Percentiles rank a stretch among this genome's conserved stretches.
These are phyloP conservation scores for Mortierella sp. DNA, from an alignment of 371 early-diverging fungal genomes.

Conservation along the genomic window DNA sequence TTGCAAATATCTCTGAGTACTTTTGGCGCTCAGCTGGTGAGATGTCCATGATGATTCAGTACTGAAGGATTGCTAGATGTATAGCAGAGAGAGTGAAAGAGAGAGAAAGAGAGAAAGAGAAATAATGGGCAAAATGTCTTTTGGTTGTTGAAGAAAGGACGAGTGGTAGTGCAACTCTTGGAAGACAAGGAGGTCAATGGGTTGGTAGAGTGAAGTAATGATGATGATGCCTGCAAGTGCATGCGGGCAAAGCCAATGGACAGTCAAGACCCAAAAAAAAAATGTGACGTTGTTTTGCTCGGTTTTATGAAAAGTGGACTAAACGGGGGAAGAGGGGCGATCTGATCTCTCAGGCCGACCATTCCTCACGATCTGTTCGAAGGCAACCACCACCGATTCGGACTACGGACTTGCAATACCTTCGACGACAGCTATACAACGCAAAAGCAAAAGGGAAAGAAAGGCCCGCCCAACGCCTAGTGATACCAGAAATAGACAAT, in stretches of 20 bases:
- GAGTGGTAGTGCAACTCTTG: no score
- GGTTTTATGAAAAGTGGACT: no score
- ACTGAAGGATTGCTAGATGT: slow-evolving; percentile 1
- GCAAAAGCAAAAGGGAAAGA: no score
- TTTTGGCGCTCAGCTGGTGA: slow-evolving; percentile 63
- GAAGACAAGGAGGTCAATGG: no score
- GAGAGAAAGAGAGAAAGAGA: not conserved
- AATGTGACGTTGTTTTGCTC: slow-evolving; percentile 32
- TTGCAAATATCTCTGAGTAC: slow-evolving; percentile 73
- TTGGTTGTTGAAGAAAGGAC: no score
- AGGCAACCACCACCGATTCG: no score
- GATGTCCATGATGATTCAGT: slow-evolving; percentile 41
- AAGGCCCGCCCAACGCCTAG: no score
- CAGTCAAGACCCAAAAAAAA: not conserved
- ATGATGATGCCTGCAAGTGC: not conserved
- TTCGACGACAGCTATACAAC: not conserved
- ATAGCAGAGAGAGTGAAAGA: not conserved
- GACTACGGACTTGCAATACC: not conserved
- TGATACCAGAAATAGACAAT: not conserved
- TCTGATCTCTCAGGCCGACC: no score
- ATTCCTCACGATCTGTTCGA: no score
- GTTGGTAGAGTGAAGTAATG: no score
- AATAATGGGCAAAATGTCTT: not conserved
- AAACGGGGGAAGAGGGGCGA: no score
- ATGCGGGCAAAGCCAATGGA: not conserved